These are phyloP conservation scores for Volvariella surrecta DNA, from an alignment of 1,284 basidiomycete genomes.

Conservation along the genomic window DNA sequence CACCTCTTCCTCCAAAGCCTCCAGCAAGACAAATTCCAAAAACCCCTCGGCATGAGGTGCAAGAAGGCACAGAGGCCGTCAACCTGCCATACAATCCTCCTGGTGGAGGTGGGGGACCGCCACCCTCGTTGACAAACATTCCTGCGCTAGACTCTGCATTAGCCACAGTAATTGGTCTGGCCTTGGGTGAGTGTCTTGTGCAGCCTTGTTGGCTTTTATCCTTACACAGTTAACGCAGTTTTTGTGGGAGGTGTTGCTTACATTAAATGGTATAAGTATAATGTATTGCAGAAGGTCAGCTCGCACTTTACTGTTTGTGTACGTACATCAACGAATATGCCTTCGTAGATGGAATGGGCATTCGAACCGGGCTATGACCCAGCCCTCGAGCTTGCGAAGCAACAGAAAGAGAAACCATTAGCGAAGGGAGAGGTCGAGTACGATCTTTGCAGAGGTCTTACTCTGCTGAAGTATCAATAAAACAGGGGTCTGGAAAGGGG, in stretches of 20 bases:
- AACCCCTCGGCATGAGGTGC: constrained; percentile 26
- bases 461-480: not conserved
- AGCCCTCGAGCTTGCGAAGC: constrained; percentile 62
- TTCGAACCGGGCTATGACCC: constrained; percentile 68
- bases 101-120: constrained; percentile 24
- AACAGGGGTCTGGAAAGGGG: constrained; percentile 46
- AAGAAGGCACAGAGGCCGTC: constrained; percentile 26
- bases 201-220: not conserved
- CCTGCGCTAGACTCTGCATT: constrained; percentile 45
- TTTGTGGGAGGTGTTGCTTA: constrained; percentile 67
- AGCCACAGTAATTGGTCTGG: constrained; percentile 51
- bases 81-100: constrained; percentile 33
- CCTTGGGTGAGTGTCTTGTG: constrained; percentile 35
- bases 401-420: constrained; percentile 25
- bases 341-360: constrained; percentile 41
- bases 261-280: constrained; percentile 72
- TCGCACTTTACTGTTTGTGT: constrained; percentile 9
- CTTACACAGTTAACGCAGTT: constrained; percentile 31
- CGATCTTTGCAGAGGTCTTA: not conserved
- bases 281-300: constrained; percentile 66
- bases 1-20: constrained; percentile 7
- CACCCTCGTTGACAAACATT: constrained; percentile 27
- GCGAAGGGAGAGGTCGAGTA: constrained; percentile 22
- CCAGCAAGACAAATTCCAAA: constrained; percentile 8
- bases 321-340: constrained; percentile 11